A percentile compares a stretch with the other conserved stretches of the same genome.
Conservation (phyloP, 1,284 basidiomycete genomes). For the Taiwanofungus camphoratus region DNA sequence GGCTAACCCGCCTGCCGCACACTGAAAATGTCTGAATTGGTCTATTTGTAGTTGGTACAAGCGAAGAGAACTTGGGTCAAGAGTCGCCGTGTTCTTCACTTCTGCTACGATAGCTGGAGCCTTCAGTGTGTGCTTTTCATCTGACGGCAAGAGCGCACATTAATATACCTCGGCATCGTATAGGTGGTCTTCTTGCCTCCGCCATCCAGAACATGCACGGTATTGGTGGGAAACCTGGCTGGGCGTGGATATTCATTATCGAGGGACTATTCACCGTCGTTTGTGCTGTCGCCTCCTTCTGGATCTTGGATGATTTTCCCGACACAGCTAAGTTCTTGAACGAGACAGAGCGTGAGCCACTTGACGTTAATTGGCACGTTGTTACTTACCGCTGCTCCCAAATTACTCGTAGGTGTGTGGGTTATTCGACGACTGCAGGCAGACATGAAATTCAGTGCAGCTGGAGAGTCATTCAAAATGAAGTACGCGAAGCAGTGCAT, state of each 20-base stretch:
- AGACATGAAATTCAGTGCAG: slow-evolving; percentile 42
- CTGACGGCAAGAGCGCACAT: not conserved
- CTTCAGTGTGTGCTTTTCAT: slow-evolving; percentile 44
- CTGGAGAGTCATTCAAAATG: slow-evolving; percentile 43
- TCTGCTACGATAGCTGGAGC: slow-evolving; percentile 66
- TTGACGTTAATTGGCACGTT: not conserved
- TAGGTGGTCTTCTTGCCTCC: slow-evolving; percentile 57
- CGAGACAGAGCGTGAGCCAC: slow-evolving; percentile 37
- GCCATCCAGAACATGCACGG: slow-evolving; percentile 68
- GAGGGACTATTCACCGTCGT: slow-evolving; percentile 68
- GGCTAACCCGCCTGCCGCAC: slow-evolving; percentile 1
- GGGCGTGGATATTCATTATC: slow-evolving; percentile 72
- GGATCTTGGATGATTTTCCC: slow-evolving; percentile 54
- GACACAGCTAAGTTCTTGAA: slow-evolving; percentile 53
- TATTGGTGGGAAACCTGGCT: slow-evolving; percentile 52
- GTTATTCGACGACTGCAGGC: slow-evolving; percentile 41
- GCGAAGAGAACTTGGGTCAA: slow-evolving; percentile 53
- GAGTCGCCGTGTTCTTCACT: slow-evolving; percentile 61
- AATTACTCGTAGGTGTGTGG: slow-evolving; percentile 31
- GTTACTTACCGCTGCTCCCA: not conserved
- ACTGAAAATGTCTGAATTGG: not conserved
- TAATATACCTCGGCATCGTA: not conserved
- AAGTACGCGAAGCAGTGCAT: slow-evolving; percentile 43
- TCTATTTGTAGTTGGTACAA: slow-evolving; percentile 32
- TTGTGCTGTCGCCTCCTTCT: slow-evolving; percentile 45